A percentile compares a stretch with the other conserved stretches of the same genome.
These are phyloP conservation scores for Fraxinus cuspidata DNA, from an alignment of 257 asterid species.

Conservation along the genomic window DNA sequence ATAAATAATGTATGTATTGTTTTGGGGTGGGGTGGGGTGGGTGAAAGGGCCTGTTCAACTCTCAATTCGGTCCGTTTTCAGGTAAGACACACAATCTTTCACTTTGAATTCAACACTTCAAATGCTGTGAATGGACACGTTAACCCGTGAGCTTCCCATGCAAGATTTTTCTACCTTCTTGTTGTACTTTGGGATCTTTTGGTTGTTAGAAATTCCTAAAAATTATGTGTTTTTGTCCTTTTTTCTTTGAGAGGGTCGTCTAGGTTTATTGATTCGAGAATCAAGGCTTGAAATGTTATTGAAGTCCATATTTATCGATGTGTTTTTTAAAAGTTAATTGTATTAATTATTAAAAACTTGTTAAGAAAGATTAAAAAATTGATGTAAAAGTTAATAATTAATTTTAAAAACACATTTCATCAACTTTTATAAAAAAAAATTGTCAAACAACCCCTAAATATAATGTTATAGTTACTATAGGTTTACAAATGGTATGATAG, in stretches of 20 bases:
- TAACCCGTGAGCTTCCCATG: conserved; percentile 8
- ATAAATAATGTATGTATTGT: not conserved
- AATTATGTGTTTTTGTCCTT: no score
- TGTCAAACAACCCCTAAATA: no score
- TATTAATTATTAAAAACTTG: no score
- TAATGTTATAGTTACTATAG: no score
- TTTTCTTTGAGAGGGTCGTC: not conserved
- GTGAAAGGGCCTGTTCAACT: not conserved
- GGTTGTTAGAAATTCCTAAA: not conserved
- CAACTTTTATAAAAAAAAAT: no score
- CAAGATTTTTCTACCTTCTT: not conserved
- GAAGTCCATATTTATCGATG: no score
- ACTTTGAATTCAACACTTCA: not conserved
- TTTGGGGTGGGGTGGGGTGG: not conserved
- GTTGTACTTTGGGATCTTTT: not conserved
- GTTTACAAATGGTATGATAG: no score
- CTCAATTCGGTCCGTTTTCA: not conserved
- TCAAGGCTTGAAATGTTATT: not conserved
- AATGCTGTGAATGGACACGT: not conserved
- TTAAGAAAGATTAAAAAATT: no score
- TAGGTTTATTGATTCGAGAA: not conserved
- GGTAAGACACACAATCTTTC: not conserved
- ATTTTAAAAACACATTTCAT: no score
- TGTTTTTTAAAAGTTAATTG: no score
- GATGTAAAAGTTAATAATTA: no score